Evolutionary conservation across 192 early-diverging fungal genomes (phyloP).

Genomic region (Chytriomyces hyalinus): DNA sequence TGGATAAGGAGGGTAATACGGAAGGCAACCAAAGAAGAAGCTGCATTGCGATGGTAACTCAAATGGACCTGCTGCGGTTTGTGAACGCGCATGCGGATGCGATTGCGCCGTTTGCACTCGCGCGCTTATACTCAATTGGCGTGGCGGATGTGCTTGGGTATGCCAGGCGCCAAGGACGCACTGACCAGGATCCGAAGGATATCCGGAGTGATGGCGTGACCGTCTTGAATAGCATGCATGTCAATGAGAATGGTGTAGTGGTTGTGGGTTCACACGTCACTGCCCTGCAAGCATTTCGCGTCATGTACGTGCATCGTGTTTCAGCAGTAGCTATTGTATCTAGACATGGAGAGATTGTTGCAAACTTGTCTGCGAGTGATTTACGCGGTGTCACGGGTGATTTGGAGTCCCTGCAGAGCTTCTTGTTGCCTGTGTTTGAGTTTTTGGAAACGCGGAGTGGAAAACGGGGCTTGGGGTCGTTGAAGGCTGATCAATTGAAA

Average conservation of each 20-base stretch:
- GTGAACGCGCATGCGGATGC: conserved; percentile 28
- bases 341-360: conserved; percentile 53
- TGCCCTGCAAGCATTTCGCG: conserved; percentile 52
- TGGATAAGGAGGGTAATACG: neutral
- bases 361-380: conserved; percentile 75
- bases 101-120: conserved; percentile 21
- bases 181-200: conserved; percentile 24
- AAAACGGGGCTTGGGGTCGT: conserved; percentile 48
- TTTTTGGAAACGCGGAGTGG: conserved; percentile 58
- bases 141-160: conserved; percentile 25
- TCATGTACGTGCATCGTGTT: conserved; percentile 52
- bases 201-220: neutral
- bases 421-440: conserved; percentile 67
- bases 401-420: conserved; percentile 50
- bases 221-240: neutral
- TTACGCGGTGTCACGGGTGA: conserved; percentile 70
- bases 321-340: conserved; percentile 67
- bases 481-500: conserved; percentile 61
- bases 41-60: conserved; percentile 44
- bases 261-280: conserved; percentile 42
- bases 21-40: neutral
- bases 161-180: neutral
- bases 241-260: conserved; percentile 23
- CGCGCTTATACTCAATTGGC: conserved; percentile 22
- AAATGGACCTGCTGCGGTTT: conserved; percentile 47